Conservation (phyloP, 106 monocot species). For the Dioscorea zingiberensis region DNA sequence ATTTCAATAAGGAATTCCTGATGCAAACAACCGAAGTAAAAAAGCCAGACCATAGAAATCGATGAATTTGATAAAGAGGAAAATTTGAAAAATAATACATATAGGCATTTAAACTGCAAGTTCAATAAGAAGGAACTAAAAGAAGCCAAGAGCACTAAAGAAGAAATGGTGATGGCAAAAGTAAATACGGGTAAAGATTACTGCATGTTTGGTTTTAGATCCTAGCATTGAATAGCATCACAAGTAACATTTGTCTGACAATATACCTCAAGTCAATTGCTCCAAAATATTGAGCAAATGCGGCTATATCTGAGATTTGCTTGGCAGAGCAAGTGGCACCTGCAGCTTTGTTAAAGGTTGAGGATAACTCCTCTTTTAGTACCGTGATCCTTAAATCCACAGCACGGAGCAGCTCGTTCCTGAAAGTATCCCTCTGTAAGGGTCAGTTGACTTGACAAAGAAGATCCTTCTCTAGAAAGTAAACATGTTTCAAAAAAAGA, state of each 20-base stretch:
- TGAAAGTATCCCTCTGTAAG: conserved; percentile 17
- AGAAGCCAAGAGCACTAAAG: too few relatives aligned
- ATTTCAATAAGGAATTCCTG: conserved; percentile 50
- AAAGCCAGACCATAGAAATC: background rate
- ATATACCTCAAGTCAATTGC: conserved; percentile 61
- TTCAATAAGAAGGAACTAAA: too few relatives aligned
- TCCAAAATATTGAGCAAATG: conserved; percentile 77
- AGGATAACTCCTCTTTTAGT: conserved; percentile 59
- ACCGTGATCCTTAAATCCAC: conserved; percentile 57
- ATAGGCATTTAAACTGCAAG: too few relatives aligned
- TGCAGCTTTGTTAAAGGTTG: conserved; percentile 40
- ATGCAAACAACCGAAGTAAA: background rate
- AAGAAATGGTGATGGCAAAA: too few relatives aligned
- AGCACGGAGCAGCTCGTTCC: conserved; percentile 78
- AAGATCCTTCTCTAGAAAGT: background rate
- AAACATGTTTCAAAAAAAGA: conserved; percentile 2
- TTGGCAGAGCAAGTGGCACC: conserved; percentile 37
- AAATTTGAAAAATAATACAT: too few relatives aligned
- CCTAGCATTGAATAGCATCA: too few relatives aligned
- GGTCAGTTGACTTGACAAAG: conserved; percentile 11
- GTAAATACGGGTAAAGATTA: too few relatives aligned
- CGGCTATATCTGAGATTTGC: conserved; percentile 50
- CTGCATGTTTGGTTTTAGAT: too few relatives aligned
- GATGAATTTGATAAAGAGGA: too few relatives aligned
- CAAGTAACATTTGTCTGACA: background rate